Conservation (phyloP, 768 basidiomycete species). For the Steccherinum ochraceum region DNA sequence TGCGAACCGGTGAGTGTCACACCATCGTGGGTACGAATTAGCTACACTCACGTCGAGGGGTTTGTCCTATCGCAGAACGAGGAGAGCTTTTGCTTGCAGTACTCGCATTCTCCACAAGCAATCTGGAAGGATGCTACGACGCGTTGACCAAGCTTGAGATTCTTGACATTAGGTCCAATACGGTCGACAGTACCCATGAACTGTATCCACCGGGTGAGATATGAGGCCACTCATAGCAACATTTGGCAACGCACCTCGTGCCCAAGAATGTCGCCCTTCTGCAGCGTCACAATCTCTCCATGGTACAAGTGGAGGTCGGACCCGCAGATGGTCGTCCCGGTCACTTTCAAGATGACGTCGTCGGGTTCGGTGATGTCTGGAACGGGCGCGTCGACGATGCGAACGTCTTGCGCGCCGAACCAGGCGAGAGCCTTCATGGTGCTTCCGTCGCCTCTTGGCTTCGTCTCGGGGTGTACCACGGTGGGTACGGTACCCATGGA, state of each 20-base stretch:
- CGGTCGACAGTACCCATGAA: conserved; percentile 67
- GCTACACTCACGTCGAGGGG: conserved; percentile 45
- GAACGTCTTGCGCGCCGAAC: conserved; percentile 51
- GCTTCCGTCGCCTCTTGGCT: conserved; percentile 40
- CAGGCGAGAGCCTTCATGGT: conserved; percentile 68
- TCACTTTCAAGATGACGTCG: conserved; percentile 71
- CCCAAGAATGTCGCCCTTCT: conserved; percentile 71
- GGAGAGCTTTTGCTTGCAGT: conserved; percentile 67
- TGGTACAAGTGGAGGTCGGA: conserved; percentile 62
- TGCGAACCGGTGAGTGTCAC: conserved; percentile 10
- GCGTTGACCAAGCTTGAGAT: conserved; percentile 56
- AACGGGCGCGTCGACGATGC: conserved; percentile 39
- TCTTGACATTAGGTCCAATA: conserved; percentile 57
- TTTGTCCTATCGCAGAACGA: conserved; percentile 74
- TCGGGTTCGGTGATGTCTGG: conserved; percentile 64
- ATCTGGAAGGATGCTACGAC: conserved; percentile 80
- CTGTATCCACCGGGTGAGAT: conserved; percentile 22
- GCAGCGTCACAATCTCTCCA: conserved; percentile 60
- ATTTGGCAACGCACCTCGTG: conserved; percentile 29
- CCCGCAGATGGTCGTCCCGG: conserved; percentile 55
- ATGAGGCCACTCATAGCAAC: background rate
- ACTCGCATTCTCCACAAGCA: conserved; percentile 65
- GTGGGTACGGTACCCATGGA: conserved; percentile 34
- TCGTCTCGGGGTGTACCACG: conserved; percentile 37
- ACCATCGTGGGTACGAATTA: background rate